Evolutionary conservation across 2,329 filamentous ascomycete species (phyloP), one percentile per base, ranked within the genome.

Genomic region (Colletotrichum melonis): DNA sequence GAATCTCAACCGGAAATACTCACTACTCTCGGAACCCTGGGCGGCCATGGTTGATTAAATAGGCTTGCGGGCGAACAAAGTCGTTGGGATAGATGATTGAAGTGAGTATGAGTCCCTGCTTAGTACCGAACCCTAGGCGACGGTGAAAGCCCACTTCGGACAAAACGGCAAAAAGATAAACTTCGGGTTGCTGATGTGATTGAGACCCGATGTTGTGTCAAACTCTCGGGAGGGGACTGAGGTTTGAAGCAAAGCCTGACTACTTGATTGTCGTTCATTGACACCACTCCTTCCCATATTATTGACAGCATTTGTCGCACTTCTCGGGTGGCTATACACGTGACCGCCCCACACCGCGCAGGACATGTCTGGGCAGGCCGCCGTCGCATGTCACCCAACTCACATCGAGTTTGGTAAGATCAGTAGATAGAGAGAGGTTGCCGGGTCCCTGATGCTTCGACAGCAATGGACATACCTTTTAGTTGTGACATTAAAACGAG

Each of bases 1-100:
- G 38, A 42, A 16, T 42, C 38, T 22, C 4, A 46, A 22, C 8
- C 3, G 54, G 22, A 24, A 24, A n/a, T 8, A 63, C 68, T 65
- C 22, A 75, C 74, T 74, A 14, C 46, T 66, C 55, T 75, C 74
- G 9, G 69, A 63, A 56, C 64, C 68, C 38, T 74, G 72, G 6
- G 72, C 28, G 14, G 73, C 57, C 73, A 75, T 75, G 26, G 5
- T 65, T 56, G 32, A 42, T 12, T 16, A 16, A 16, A 28, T 16
- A 19, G 7, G 24, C 19, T 2, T 11, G 22, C 9, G 28, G n/a
- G 19, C 60, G 19, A 24, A n/a, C 16, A 7, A 19, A 12, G 30
- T n/a, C 3, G 16, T n/a, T 19, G 16, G 42, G 42, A 49, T 49
- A n/a, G 19, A 49, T 49, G 19, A n/a, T 6, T 9, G 42, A n/a